Evolutionary conservation across 106 monocot species (phyloP), one percentile per base, ranked within the genome.

Genomic region (Gastrodia elata): DNA sequence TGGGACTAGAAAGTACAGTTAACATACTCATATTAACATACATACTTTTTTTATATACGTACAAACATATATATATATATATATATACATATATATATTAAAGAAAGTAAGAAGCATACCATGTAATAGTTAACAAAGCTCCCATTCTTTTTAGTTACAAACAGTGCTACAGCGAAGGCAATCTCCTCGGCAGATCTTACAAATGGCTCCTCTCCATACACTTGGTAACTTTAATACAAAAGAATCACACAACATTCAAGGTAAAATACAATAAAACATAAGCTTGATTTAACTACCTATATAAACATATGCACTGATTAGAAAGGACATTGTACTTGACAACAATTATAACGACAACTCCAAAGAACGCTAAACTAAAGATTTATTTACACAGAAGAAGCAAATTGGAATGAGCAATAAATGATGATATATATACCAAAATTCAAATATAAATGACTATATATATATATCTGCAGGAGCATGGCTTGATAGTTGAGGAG

Each of bases 81-180:
- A n/a, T n/a, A n/a, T n/a, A n/a, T n/a, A n/a, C n/a, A n/a, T n/a
- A 25, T 24, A 39, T 20, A 41, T 24, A 26, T 18, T 4, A 37
- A 39, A 59, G 28, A n/a, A 26, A 36, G 8, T n/a, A 25, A 75
- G 70, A 24, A 73, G 5, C 52, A 69, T 81, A 98, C 98, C 98
- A 98, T 98, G 77, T 93, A 98, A 44, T 98, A 98, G 70, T 93
- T 98, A 68, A 91, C 87, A 79, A 88, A 91, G 64, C 91, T 98
- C 79, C 98, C 98, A 13, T 80, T 78, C 75, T 87, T 98, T 71
- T 79, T 84, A 13, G 76, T 82, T 46, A 98, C 71, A 39, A 91
- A 98, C 5, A 85, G 52, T 43, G 98, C 91, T 56, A 82, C 83
- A 65, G 79, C 65, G 75, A 85, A 98, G 28, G 97, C 97, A 71